Evolutionary conservation across 2,329 filamentous ascomycete genomes (phyloP).

Genomic region (Trichoderma simmonsii): DNA sequence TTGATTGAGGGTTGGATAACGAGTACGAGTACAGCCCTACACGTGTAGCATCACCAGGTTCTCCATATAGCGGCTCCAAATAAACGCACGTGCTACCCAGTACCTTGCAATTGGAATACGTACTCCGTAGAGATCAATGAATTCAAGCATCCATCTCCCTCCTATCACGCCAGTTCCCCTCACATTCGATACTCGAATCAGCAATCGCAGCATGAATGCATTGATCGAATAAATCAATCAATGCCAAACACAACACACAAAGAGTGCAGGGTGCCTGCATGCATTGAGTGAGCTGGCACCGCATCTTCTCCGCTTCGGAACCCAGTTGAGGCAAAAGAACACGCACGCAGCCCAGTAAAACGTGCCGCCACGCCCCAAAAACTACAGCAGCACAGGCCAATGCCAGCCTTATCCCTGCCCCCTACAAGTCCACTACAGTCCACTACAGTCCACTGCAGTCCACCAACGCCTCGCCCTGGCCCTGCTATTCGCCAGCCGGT

Average conservation of each 20-base stretch:
- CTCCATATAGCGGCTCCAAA: background rate
- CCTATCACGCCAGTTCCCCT: background rate
- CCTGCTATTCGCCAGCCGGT: conserved; percentile 10
- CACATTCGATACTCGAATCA: background rate
- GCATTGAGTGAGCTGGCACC: background rate
- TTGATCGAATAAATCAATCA: background rate
- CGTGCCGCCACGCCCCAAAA: background rate
- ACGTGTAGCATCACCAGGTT: background rate
- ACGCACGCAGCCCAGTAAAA: background rate
- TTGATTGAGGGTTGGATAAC: background rate
- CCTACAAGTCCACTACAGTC: background rate
- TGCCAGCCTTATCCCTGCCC: background rate
- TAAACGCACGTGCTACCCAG: background rate
- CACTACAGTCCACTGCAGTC: background rate
- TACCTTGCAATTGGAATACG: background rate
- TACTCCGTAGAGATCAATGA: background rate
- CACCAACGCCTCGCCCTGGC: background rate
- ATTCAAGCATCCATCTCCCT: background rate
- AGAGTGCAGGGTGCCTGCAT: background rate
- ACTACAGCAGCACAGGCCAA: background rate
- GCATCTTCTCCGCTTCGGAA: background rate
- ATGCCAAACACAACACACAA: background rate
- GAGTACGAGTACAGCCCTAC: background rate
- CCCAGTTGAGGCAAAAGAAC: background rate
- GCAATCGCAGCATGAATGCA: background rate